phyloP scores from a whole-genome alignment of 2,329 filamentous ascomycete genomes.

The Dryadomyces quercus-mongolicae region DNA sequence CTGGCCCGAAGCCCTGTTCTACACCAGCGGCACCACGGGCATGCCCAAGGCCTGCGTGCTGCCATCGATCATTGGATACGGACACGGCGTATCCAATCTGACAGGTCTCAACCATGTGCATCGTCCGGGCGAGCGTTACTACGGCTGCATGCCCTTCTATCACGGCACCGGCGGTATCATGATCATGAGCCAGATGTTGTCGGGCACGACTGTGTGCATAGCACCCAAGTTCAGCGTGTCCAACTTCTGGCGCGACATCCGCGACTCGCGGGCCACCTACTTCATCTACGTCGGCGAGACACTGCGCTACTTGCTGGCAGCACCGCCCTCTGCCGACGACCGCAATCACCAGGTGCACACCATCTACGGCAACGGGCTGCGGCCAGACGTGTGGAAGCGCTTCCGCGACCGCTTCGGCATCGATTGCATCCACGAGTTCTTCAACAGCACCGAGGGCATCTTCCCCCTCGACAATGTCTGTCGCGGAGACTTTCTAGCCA shows the following conservation, averaged over 20 bases:
- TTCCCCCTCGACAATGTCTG: slow-evolving; percentile 49
- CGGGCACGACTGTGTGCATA: slow-evolving; percentile 44
- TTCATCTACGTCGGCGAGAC: slow-evolving; percentile 74
- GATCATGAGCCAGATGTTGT: slow-evolving; percentile 41
- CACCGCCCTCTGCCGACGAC: slow-evolving; percentile 50
- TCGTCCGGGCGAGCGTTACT: slow-evolving; percentile 46
- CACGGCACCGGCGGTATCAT: slow-evolving; percentile 60
- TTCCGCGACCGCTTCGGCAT: slow-evolving; percentile 55
- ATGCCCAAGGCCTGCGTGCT: slow-evolving; percentile 60
- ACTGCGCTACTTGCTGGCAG: slow-evolving; percentile 59
- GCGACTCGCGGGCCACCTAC: slow-evolving; percentile 53
- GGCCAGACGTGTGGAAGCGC: slow-evolving; percentile 55
- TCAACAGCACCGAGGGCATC: slow-evolving; percentile 65
- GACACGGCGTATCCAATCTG: slow-evolving; percentile 13
- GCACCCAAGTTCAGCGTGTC: slow-evolving; percentile 56
- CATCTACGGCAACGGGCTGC: slow-evolving; percentile 56
- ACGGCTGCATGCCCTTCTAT: slow-evolving; percentile 66
- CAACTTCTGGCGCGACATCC: slow-evolving; percentile 60
- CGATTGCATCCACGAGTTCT: slow-evolving; percentile 57
- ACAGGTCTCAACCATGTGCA: slow-evolving; percentile 17
- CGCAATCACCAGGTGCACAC: slow-evolving; percentile 42
- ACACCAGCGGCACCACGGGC: slow-evolving; percentile 67
- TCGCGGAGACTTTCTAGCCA: slow-evolving; percentile 48
- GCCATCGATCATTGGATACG: slow-evolving; percentile 31
- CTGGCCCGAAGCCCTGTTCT: slow-evolving; percentile 53